phyloP scores from a whole-genome alignment of 1,139 yeast species.

The Casaregolazyma suthepensis region DNA sequence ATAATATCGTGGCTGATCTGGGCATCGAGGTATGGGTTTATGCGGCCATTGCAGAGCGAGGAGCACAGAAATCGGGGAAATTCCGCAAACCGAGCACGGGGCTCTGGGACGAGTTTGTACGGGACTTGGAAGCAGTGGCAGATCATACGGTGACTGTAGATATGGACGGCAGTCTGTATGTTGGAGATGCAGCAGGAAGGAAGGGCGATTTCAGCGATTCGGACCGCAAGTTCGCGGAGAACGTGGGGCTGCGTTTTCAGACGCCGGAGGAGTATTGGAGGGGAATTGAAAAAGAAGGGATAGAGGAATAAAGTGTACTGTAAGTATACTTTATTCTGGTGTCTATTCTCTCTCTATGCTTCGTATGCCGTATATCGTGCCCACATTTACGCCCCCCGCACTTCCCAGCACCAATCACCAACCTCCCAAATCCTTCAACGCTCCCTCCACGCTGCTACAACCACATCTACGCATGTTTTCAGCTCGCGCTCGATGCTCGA shows the following conservation, averaged over 20 bases:
- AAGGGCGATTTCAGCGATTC: constrained; percentile 68
- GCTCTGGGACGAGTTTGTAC: constrained; percentile 52
- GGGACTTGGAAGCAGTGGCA: constrained; percentile 30
- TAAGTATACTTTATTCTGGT: no score
- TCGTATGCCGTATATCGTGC: no score
- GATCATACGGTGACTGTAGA: constrained; percentile 29
- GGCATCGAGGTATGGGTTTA: constrained; percentile 45
- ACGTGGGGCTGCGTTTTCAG: constrained; percentile 46
- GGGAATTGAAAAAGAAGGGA: no score
- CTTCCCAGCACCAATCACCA: constrained; percentile 7
- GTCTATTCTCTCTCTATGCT: no score
- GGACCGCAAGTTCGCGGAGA: constrained; percentile 63
- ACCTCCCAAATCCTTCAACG: not conserved
- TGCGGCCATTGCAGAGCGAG: constrained; percentile 39
- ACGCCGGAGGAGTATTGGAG: constrained; percentile 60
- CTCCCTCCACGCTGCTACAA: not conserved
- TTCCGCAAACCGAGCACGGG: constrained; percentile 71
- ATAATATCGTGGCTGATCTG: constrained; percentile 33
- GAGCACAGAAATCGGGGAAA: constrained; percentile 17
- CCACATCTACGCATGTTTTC: not conserved
- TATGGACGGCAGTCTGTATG: constrained; percentile 49
- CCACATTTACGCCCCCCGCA: constrained; percentile 1
- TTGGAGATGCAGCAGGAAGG: constrained; percentile 98
- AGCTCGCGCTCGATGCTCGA: not conserved
- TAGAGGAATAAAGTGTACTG: not conserved